Conservation (phyloP, 2,329 filamentous ascomycete species). For the Cercospora nicotianae region DNA sequence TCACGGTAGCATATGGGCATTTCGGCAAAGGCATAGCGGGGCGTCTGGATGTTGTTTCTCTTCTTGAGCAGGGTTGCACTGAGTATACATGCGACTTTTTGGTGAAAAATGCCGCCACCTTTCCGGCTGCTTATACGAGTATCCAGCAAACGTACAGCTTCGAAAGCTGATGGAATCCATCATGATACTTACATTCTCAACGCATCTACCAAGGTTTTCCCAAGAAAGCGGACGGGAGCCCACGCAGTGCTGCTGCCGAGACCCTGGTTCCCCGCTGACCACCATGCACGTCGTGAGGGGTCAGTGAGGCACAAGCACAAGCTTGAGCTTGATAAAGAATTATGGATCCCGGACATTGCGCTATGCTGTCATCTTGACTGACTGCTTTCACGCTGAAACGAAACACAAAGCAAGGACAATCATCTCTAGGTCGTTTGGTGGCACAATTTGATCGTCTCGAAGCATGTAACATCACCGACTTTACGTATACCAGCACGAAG, state of each 20-base stretch:
- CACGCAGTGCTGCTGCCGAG: not conserved
- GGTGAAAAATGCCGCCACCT: not conserved
- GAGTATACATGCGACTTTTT: not conserved
- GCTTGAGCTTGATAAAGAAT: not conserved
- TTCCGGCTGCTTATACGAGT: not conserved
- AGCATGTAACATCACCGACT: not conserved
- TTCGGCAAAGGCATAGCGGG: not conserved
- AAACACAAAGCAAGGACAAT: not conserved
- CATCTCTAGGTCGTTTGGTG: not conserved
- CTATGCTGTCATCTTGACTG: not conserved
- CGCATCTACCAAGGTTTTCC: not conserved
- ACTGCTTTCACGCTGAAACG: not conserved
- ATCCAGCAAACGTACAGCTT: not conserved
- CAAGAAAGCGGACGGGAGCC: not conserved
- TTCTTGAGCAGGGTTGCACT: not conserved
- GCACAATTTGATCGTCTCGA: not conserved
- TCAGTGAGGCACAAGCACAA: not conserved
- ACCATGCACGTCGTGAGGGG: slow-evolving; percentile 9
- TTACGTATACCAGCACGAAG: not conserved
- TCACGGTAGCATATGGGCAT: not conserved
- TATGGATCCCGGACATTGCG: not conserved
- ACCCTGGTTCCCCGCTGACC: slow-evolving; percentile 13
- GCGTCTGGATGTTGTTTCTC: not conserved
- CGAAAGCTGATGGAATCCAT: not conserved
- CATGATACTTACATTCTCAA: not conserved